Evolutionary conservation across 371 early-diverging fungal species (phyloP).

Genomic region (Actinomortierella ambigua): DNA sequence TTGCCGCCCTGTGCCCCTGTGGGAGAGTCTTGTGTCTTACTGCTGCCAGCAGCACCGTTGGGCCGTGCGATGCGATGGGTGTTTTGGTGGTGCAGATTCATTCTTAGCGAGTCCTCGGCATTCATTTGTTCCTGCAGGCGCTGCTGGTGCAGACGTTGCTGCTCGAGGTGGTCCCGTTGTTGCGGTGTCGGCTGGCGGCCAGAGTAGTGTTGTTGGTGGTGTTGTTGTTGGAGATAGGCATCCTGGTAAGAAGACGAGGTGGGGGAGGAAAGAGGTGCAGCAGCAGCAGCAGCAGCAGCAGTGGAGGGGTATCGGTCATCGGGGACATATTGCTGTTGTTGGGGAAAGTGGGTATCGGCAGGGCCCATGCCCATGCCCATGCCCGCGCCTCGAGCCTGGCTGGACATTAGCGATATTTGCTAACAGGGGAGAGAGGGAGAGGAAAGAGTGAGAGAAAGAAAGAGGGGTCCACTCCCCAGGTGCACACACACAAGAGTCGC

Average conservation of each 20-base stretch:
- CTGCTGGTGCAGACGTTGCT: constrained; percentile 26
- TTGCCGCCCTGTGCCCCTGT: constrained; percentile 20
- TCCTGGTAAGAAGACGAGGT: neutral
- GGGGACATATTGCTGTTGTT: too few species aligned
- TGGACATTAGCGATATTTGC: constrained; percentile 24
- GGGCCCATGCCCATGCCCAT: neutral
- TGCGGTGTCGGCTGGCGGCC: constrained; percentile 17
- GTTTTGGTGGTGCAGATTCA: constrained; percentile 13
- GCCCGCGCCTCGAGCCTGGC: constrained; percentile 9
- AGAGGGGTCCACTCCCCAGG: too few species aligned
- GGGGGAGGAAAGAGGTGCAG: too few species aligned
- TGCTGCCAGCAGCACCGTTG: constrained; percentile 5
- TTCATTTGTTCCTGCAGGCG: constrained; percentile 23
- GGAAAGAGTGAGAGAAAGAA: too few species aligned
- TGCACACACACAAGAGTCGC: too few species aligned
- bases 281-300: too few species aligned
- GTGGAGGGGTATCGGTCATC: neutral
- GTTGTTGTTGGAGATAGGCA: constrained; percentile 3
- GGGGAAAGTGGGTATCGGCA: neutral
- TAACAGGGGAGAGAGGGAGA: neutral
- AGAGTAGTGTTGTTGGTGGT: neutral
- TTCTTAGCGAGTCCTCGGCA: constrained; percentile 26
- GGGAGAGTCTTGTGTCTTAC: constrained; percentile 15
- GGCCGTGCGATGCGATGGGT: constrained; percentile 31
- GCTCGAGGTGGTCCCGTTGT: constrained; percentile 32